Conservation (phyloP, 371 early-diverging fungal species). For the Mucor irregularis region DNA sequence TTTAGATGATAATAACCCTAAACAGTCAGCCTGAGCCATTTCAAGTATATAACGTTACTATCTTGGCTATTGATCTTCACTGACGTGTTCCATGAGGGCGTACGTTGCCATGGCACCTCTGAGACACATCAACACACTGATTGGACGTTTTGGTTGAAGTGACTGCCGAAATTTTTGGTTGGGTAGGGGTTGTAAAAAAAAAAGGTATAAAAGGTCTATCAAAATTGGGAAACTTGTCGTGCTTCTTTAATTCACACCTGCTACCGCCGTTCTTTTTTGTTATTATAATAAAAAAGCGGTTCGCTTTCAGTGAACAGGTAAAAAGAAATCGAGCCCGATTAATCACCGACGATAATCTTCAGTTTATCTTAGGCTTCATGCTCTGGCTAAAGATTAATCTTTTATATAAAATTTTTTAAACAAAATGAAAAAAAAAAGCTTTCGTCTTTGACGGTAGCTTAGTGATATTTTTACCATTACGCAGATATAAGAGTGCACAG, state of each 20-base stretch:
- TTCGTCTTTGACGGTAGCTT: not conserved
- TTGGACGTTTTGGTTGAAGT: not conserved
- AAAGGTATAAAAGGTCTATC: slow-evolving; percentile 5
- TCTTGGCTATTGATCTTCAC: too few relatives aligned
- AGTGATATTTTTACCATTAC: not conserved
- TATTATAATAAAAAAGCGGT: slow-evolving; percentile 23
- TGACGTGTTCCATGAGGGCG: too few relatives aligned
- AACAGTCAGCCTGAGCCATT: too few relatives aligned
- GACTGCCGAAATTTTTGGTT: slow-evolving; percentile 2
- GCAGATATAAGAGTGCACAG: too few relatives aligned
- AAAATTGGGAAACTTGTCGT: not conserved
- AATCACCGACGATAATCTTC: slow-evolving; percentile 39
- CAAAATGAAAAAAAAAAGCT: not conserved
- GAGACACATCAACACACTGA: too few relatives aligned
- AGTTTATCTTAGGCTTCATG: slow-evolving; percentile 43
- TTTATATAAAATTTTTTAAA: slow-evolving; percentile 12
- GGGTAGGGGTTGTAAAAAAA: not conserved
- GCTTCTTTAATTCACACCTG: slow-evolving; percentile 29
- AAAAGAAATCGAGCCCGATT: slow-evolving; percentile 32
- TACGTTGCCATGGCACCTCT: too few relatives aligned
- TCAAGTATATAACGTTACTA: too few relatives aligned
- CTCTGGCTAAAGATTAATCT: slow-evolving; percentile 28
- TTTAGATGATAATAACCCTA: too few relatives aligned
- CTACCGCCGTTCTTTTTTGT: slow-evolving; percentile 36
- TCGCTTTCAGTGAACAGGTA: slow-evolving; percentile 35